phyloP scores from a whole-genome alignment of 257 asterid species.

The Gentiana straminea region DNA sequence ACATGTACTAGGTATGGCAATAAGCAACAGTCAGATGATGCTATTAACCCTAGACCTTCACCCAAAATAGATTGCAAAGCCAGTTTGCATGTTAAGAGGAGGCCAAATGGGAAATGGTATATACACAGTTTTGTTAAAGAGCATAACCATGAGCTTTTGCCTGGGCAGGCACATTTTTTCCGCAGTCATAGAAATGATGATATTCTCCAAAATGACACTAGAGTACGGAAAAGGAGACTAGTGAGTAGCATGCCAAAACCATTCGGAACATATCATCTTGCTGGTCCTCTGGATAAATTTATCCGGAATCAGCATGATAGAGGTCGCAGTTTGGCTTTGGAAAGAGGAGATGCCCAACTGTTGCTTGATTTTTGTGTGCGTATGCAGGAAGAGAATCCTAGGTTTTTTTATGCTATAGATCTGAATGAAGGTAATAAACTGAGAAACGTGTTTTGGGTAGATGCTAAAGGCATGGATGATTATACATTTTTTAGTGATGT shows the following conservation, averaged over 20 bases:
- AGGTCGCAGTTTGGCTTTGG: conserved; percentile 70
- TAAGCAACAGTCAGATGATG: conserved; percentile 92
- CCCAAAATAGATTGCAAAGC: conserved; percentile 95
- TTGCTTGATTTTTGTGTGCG: conserved; percentile 57
- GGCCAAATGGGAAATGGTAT: conserved; percentile 63
- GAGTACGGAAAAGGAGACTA: conserved; percentile 53
- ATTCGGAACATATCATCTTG: conserved; percentile 45
- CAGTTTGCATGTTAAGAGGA: conserved; percentile 86
- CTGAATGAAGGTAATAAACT: conserved; percentile 76
- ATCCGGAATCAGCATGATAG: conserved; percentile 69
- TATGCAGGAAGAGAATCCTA: conserved; percentile 80
- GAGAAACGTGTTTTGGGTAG: conserved; percentile 93
- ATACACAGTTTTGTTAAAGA: conserved; percentile 73
- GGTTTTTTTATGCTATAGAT: conserved; percentile 64
- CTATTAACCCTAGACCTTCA: conserved; percentile 87
- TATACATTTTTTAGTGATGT: conserved; percentile 56
- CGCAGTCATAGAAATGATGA: conserved; percentile 66
- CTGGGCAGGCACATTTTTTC: conserved; percentile 78
- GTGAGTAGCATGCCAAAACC: conserved; percentile 28
- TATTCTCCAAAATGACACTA: conserved; percentile 43
- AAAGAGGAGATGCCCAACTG: conserved; percentile 66
- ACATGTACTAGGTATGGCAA: conserved; percentile 93
- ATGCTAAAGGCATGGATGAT: conserved; percentile 76
- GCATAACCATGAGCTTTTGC: conserved; percentile 93
- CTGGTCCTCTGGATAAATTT: conserved; percentile 47